Conservation (phyloP, 2,329 filamentous ascomycete species). For the Penicillium rolfsii region DNA sequence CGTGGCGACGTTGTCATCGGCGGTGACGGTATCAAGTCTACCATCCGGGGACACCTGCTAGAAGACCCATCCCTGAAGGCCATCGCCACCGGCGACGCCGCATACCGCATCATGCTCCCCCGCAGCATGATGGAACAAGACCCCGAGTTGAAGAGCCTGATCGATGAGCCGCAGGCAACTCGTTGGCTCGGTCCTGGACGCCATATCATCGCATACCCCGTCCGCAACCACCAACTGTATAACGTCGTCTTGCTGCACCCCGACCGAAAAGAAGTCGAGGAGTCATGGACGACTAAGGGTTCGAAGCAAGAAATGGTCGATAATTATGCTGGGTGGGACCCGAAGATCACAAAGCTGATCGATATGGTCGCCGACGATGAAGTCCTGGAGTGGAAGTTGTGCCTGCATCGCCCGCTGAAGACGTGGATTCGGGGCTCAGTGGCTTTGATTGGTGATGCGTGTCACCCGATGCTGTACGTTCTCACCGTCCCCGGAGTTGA, state of each 20-base stretch:
- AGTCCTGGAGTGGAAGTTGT: slow-evolving; percentile 45
- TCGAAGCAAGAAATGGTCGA: slow-evolving; percentile 64
- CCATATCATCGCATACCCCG: slow-evolving; percentile 78
- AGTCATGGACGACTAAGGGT: slow-evolving; percentile 67
- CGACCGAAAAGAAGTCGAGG: slow-evolving; percentile 62
- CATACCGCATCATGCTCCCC: slow-evolving; percentile 77
- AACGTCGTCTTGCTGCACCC: slow-evolving; percentile 67
- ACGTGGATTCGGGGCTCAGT: slow-evolving; percentile 43
- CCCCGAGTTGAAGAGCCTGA: slow-evolving; percentile 67
- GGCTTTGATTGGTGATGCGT: slow-evolving; percentile 48
- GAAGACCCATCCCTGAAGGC: slow-evolving; percentile 32
- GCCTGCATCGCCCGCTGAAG: slow-evolving; percentile 37
- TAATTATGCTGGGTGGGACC: slow-evolving; percentile 66
- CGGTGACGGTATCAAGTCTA: slow-evolving; percentile 59
- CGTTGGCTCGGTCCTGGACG: slow-evolving; percentile 76
- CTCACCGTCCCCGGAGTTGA: background rate
- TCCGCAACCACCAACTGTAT: slow-evolving; percentile 67
- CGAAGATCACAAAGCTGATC: slow-evolving; percentile 61
- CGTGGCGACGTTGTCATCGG: slow-evolving; percentile 55
- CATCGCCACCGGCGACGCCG: slow-evolving; percentile 67
- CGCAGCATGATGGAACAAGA: slow-evolving; percentile 69
- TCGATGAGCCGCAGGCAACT: slow-evolving; percentile 68
- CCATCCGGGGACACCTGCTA: slow-evolving; percentile 47
- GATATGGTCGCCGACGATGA: slow-evolving; percentile 61
- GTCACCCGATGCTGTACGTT: slow-evolving; percentile 51